phyloP scores from a whole-genome alignment of 2,329 filamentous ascomycete genomes.

The Thermothelomyces thermophilus region DNA sequence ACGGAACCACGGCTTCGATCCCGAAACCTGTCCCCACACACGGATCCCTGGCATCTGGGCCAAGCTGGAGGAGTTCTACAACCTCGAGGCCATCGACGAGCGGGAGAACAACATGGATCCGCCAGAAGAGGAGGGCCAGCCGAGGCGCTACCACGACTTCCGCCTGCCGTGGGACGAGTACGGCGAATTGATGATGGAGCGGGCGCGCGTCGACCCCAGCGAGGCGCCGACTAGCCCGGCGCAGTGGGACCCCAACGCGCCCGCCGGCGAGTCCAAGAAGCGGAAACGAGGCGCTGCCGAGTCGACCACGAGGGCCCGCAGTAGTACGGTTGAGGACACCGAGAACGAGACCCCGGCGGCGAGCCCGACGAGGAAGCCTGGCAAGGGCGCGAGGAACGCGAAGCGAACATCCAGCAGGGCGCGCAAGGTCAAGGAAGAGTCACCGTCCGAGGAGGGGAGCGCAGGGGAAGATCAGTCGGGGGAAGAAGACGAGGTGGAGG shows the following conservation, averaged over 20 bases:
- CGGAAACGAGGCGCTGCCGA: conserved; percentile 39
- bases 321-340: conserved; percentile 48
- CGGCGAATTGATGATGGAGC: conserved; percentile 41
- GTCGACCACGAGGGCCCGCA: conserved; percentile 32
- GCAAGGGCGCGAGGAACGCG: conserved; percentile 38
- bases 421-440: conserved; percentile 33
- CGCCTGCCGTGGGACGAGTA: conserved; percentile 48
- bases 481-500: conserved; percentile 32
- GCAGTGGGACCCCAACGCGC: conserved; percentile 32
- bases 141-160: conserved; percentile 60
- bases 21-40: conserved; percentile 66
- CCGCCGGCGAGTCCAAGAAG: conserved; percentile 33
- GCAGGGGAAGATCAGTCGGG: conserved; percentile 30
- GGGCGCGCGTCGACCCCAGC: conserved; percentile 39
- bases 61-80: conserved; percentile 77
- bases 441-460: conserved; percentile 31
- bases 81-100: conserved; percentile 79
- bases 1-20: conserved; percentile 71
- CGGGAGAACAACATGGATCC: conserved; percentile 59
- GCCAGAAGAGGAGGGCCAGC: conserved; percentile 49
- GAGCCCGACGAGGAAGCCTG: conserved; percentile 35
- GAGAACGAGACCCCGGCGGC: conserved; percentile 40
- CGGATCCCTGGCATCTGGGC: conserved; percentile 87
- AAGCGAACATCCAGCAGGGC: conserved; percentile 40
- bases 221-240: conserved; percentile 44